Percentiles rank a stretch among this genome's conserved stretches.
These are phyloP conservation scores for Coemansia umbellata DNA, from an alignment of 192 early-diverging fungal species.

Conservation along the genomic window DNA sequence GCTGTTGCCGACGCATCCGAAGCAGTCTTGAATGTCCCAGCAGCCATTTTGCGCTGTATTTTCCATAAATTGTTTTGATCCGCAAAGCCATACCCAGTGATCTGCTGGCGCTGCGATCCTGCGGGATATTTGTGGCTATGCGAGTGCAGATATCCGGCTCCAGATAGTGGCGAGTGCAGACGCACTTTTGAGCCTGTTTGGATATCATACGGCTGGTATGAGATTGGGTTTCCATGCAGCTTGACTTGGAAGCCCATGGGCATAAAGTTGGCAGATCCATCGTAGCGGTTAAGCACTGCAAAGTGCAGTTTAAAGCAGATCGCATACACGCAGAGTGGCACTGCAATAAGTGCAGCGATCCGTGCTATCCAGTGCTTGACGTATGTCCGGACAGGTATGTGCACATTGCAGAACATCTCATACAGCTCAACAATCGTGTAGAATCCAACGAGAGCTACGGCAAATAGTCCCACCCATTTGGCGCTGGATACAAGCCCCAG, in stretches of 20 bases:
- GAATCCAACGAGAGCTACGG: constrained; percentile 63
- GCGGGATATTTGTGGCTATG: constrained; percentile 64
- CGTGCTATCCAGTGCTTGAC: constrained; percentile 81
- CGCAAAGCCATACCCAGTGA: constrained; percentile 74
- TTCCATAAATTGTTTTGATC: constrained; percentile 87
- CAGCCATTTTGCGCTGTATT: constrained; percentile 35
- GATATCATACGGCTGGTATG: constrained; percentile 42
- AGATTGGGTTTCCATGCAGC: constrained; percentile 36
- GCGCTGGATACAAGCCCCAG: constrained; percentile 81
- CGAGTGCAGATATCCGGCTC: constrained; percentile 50
- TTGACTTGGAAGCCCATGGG: constrained; percentile 41
- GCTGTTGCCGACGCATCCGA: background rate
- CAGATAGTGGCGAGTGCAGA: constrained; percentile 26
- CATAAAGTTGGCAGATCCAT: constrained; percentile 48
- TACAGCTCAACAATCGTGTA: constrained; percentile 40
- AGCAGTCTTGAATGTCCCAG: constrained; percentile 14
- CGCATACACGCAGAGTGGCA: constrained; percentile 80
- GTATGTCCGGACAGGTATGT: constrained; percentile 60
- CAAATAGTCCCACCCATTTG: constrained; percentile 98
- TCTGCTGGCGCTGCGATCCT: constrained; percentile 71
- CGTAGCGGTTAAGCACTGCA: constrained; percentile 64
- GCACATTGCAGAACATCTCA: constrained; percentile 44
- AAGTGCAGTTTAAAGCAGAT: constrained; percentile 85
- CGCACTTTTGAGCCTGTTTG: constrained; percentile 37
- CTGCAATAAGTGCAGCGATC: constrained; percentile 70